Evolutionary conservation across 306 rosid species (phyloP), one percentile per base, ranked within the genome.

Genomic region (Sicyos edulis): DNA sequence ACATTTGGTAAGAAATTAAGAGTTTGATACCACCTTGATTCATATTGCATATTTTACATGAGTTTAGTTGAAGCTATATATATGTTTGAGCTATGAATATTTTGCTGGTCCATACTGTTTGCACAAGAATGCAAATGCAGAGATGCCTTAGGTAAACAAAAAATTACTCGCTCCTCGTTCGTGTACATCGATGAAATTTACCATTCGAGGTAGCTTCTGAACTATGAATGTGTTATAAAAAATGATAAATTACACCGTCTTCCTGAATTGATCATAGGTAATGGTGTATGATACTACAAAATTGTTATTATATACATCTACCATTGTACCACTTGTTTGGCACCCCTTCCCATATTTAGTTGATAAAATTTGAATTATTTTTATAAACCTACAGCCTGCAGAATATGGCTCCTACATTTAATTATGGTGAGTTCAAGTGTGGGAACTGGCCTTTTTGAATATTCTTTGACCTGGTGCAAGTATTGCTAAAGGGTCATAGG

Each of bases 381-480:
- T n/a, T n/a, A n/a, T n/a, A n/a, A n/a, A n/a, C n/a, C n/a, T n/a
- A n/a, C n/a, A n/a, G n/a, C n/a, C n/a, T n/a, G n/a, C n/a, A n/a
- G n/a, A n/a, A n/a, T n/a, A n/a, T n/a, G n/a, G n/a, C n/a, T n/a
- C n/a, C n/a, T n/a, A n/a, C n/a, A n/a, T n/a, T n/a, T n/a, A n/a
- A n/a, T n/a, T n/a, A n/a, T n/a, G n/a, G 77, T 60, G 65, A 63
- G 37, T 26, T 26, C 32, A 3, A 26, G 32, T 26, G 32, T 26
- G 32, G 32, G 32, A 26, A 26, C 32, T 3, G 3, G 88, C 85
- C 76, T 84, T 90, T 72, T 81, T 90, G 78, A 92, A 90, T 84
- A 90, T 90, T 83, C 91, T 72, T 72, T 90, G 96, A 76, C 96
- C 96, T 64, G 96, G 96, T 68, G 93, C 88, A 74, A 92, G 89